These are phyloP conservation scores for Diospyros lotus DNA, from an alignment of 148 eudicot genomes.

Conservation along the genomic window DNA sequence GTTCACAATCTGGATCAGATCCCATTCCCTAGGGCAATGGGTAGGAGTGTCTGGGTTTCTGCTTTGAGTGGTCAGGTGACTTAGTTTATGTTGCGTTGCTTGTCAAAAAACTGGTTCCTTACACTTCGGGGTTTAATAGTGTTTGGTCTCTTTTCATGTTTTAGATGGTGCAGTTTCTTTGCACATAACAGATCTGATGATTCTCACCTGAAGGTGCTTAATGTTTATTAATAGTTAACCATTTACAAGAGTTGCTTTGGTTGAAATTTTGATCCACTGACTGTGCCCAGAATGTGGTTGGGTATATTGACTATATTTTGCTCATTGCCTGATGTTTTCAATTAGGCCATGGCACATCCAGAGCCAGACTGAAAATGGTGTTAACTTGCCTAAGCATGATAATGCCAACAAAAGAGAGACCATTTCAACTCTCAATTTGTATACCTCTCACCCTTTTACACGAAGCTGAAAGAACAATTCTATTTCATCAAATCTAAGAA, in stretches of 20 bases:
- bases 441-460: no score
- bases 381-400: no score
- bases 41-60: background rate
- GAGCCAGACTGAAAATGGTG: no score
- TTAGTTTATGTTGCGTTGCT: background rate
- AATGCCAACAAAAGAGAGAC: no score
- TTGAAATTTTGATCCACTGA: no score
- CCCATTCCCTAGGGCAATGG: background rate
- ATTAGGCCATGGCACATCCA: no score
- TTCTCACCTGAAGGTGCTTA: background rate
- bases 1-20: constrained; percentile 3
- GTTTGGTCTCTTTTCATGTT: background rate
- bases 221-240: background rate
- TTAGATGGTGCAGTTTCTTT: background rate
- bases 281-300: no score
- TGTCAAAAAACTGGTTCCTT: background rate
- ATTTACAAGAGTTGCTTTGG: no score
- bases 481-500: constrained; percentile 82
- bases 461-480: background rate
- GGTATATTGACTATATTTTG: no score
- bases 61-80: background rate
- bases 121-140: background rate
- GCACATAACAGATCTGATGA: background rate
- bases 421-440: no score
- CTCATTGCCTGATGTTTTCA: no score